These are phyloP conservation scores for Penicillium alfredii DNA, from an alignment of 495 filamentous ascomycete species.

Conservation along the genomic window DNA sequence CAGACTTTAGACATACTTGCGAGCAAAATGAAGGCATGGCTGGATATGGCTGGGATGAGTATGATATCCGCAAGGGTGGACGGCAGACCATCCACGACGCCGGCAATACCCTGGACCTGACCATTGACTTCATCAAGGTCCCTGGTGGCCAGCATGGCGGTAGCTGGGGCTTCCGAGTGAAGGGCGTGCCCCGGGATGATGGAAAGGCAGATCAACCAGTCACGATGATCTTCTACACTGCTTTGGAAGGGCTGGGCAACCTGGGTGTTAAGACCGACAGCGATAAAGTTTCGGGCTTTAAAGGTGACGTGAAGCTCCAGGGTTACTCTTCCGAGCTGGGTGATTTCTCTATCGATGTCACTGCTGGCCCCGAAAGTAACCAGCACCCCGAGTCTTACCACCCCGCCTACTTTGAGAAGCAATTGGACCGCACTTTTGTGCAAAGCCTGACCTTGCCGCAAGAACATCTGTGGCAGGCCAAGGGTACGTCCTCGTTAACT, in stretches of 20 bases:
- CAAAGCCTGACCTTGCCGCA: constrained; percentile 61
- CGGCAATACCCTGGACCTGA: constrained; percentile 81
- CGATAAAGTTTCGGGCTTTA: constrained; percentile 52
- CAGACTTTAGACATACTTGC: constrained; percentile 89
- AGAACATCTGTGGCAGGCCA: constrained; percentile 78
- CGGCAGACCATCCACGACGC: constrained; percentile 84
- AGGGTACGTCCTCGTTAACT: constrained; percentile 40
- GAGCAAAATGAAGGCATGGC: constrained; percentile 93
- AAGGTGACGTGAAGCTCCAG: constrained; percentile 66
- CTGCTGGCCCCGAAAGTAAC: constrained; percentile 58
- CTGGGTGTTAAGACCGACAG: constrained; percentile 52
- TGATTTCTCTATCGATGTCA: constrained; percentile 77
- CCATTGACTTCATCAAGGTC: constrained; percentile 88
- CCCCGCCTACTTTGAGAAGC: constrained; percentile 62
- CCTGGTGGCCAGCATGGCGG: constrained; percentile 84
- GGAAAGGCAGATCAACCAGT: constrained; percentile 60
- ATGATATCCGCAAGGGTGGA: constrained; percentile 82
- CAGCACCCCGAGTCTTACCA: constrained; percentile 56
- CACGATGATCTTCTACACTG: constrained; percentile 72
- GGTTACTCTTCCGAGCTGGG: constrained; percentile 72
- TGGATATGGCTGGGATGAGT: constrained; percentile 96
- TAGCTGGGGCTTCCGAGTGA: constrained; percentile 84
- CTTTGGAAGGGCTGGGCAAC: constrained; percentile 68
- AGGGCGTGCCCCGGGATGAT: constrained; percentile 71
- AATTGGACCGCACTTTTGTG: constrained; percentile 69